A percentile compares a stretch with the other conserved stretches of the same genome.
phyloP scores from a whole-genome alignment of 2,329 filamentous ascomycete species.

The Cyanodermella asteris region DNA sequence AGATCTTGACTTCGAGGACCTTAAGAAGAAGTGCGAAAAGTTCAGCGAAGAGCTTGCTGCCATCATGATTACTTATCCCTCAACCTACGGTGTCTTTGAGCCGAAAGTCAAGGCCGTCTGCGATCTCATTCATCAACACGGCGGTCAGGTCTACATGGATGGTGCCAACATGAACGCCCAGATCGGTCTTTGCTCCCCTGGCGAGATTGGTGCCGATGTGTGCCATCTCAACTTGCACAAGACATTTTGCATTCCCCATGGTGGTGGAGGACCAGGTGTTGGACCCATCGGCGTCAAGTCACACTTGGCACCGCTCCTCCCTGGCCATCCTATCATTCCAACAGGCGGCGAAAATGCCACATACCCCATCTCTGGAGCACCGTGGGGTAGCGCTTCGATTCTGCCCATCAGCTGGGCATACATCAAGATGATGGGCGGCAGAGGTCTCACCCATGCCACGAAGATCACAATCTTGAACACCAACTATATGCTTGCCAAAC shows the following conservation, averaged over 20 bases:
- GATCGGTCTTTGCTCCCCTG: conserved; percentile 83
- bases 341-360: conserved; percentile 36
- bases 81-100: conserved; percentile 88
- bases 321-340: conserved; percentile 42
- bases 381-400: conserved; percentile 76
- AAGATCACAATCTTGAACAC: conserved; percentile 87
- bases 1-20: conserved; percentile 70
- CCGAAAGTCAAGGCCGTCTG: conserved; percentile 71
- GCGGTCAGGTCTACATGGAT: conserved; percentile 95
- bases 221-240: conserved; percentile 97
- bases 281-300: conserved; percentile 81
- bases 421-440: conserved; percentile 75
- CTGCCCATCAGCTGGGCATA: conserved; percentile 89
- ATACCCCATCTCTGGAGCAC: conserved; percentile 57
- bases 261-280: conserved; percentile 79
- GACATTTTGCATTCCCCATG: conserved; percentile 96
- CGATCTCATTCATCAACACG: conserved; percentile 63
- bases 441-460: conserved; percentile 70
- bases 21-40: conserved; percentile 74
- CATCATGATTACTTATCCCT: conserved; percentile 94
- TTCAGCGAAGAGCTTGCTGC: conserved; percentile 67
- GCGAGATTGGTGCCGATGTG: conserved; percentile 86
- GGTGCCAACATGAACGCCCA: conserved; percentile 98
- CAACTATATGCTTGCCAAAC: conserved; percentile 81
- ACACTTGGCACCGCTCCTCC: conserved; percentile 56